Percentiles rank a stretch among this genome's conserved stretches.
phyloP scores from a whole-genome alignment of 768 basidiomycete genomes.

The Hortiboletus flavorubellus region DNA sequence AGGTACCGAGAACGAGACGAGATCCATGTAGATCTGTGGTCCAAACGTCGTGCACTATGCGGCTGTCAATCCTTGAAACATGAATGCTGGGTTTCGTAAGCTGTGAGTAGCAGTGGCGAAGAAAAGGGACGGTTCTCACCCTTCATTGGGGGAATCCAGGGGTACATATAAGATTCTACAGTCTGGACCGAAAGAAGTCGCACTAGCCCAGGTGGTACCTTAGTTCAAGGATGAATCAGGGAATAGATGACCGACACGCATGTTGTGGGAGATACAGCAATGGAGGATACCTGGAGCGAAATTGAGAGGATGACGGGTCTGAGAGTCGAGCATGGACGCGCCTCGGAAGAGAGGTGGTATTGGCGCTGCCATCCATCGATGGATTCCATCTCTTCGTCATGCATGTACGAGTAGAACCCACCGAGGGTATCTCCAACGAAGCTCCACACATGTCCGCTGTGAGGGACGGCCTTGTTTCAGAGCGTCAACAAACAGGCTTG shows the following conservation, averaged over 20 bases:
- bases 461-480: slow-evolving; percentile 30
- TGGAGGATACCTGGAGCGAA: slow-evolving; percentile 46
- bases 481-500: not conserved
- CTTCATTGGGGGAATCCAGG: slow-evolving; percentile 38
- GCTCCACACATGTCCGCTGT: slow-evolving; percentile 32
- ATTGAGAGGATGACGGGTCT: not conserved
- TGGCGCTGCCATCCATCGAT: slow-evolving; percentile 40
- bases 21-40: slow-evolving; percentile 47
- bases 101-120: not conserved
- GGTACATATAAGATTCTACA: slow-evolving; percentile 45
- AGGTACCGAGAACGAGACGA: slow-evolving; percentile 52
- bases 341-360: slow-evolving; percentile 35
- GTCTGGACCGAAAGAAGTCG: slow-evolving; percentile 54
- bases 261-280: slow-evolving; percentile 42
- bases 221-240: not conserved
- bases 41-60: slow-evolving; percentile 52
- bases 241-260: slow-evolving; percentile 43
- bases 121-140: slow-evolving; percentile 31
- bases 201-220: slow-evolving; percentile 36
- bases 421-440: slow-evolving; percentile 53
- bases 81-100: slow-evolving; percentile 9
- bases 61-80: slow-evolving; percentile 33
- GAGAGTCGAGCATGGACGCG: not conserved
- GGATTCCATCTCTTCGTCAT: not conserved
- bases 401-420: slow-evolving; percentile 43